phyloP scores from a whole-genome alignment of 176 grass and related monocot genomes.

The Echinochloa phyllopogon region DNA sequence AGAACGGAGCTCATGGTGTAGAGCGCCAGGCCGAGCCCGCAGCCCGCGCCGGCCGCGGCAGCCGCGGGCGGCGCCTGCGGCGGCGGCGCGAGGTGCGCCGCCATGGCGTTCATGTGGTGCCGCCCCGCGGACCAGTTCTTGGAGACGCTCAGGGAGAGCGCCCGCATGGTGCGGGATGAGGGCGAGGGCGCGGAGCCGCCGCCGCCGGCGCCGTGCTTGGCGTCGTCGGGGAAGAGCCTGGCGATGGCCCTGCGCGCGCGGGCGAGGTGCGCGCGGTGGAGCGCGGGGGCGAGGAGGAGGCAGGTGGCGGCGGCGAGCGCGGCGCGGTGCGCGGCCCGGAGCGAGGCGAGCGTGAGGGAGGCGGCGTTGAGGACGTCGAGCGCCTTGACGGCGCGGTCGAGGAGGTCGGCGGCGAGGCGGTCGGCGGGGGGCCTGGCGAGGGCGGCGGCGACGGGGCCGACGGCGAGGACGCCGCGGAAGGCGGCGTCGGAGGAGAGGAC shows the following conservation, averaged over 20 bases:
- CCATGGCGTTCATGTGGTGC: constrained; percentile 63
- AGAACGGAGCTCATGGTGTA: constrained; percentile 95
- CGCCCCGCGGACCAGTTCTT: constrained; percentile 78
- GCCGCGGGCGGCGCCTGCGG: neutral
- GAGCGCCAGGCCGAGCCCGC: constrained; percentile 69
- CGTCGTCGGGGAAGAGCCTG: constrained; percentile 46
- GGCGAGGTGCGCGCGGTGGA: constrained; percentile 57
- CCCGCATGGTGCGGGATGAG: constrained; percentile 30
- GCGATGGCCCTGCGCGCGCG: constrained; percentile 79
- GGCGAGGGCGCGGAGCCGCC: constrained; percentile 16
- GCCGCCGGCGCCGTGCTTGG: neutral
- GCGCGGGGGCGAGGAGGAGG: constrained; percentile 50
- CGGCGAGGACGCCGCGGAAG: constrained; percentile 59
- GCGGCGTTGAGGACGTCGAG: constrained; percentile 87
- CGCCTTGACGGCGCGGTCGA: constrained; percentile 77
- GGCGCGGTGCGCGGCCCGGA: constrained; percentile 72
- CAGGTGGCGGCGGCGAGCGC: constrained; percentile 69
- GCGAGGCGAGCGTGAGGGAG: constrained; percentile 70
- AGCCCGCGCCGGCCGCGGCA: constrained; percentile 11
- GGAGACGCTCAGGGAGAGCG: constrained; percentile 73
- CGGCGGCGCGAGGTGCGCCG: constrained; percentile 68
- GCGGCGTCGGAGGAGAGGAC: constrained; percentile 62
- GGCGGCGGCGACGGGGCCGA: constrained; percentile 44
- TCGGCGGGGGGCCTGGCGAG: constrained; percentile 61
- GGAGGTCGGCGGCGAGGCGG: constrained; percentile 70